Percentiles rank a stretch among this genome's conserved stretches.
Evolutionary conservation across 139 green algal genomes (phyloP).

Genomic region (Chlorella sp.): DNA sequence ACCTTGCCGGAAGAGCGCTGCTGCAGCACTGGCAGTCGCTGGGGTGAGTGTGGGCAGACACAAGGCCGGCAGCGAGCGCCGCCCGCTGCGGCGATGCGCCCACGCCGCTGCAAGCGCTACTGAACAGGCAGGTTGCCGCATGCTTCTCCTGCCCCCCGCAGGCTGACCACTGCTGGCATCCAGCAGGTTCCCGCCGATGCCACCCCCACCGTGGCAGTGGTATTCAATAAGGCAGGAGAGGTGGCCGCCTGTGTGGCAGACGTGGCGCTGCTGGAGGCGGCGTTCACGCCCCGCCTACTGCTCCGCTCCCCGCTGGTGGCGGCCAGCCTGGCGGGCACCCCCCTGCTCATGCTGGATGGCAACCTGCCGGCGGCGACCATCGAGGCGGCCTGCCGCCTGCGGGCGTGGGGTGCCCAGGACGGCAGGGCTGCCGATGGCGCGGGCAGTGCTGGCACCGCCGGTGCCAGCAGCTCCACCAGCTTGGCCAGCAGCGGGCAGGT

Average conservation of each 20-base stretch:
- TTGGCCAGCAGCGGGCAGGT: background rate
- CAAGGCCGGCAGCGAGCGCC: too few species aligned
- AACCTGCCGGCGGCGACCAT: conserved; percentile 51
- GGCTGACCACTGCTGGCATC: conserved; percentile 25
- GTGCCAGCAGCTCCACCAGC: background rate
- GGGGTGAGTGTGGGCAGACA: conserved; percentile 33
- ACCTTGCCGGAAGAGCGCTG: conserved; percentile 46
- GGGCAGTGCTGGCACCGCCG: background rate
- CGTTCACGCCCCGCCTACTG: conserved; percentile 47
- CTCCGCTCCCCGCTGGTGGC: background rate
- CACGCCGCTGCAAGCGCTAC: background rate
- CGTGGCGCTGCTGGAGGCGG: conserved; percentile 47
- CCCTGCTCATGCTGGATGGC: conserved; percentile 58
- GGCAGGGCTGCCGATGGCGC: background rate
- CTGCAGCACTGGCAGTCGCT: conserved; percentile 25
- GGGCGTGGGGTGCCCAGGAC: background rate
- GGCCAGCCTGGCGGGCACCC: conserved; percentile 12
- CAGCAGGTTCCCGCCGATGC: conserved; percentile 14
- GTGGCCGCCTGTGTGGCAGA: conserved; percentile 70
- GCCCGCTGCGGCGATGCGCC: too few species aligned
- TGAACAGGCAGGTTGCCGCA: background rate
- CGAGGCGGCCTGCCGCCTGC: conserved; percentile 2
- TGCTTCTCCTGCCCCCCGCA: background rate
- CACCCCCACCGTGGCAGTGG: conserved; percentile 13
- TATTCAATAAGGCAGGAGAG: conserved; percentile 49